Base-by-base conservation (phyloP, 257 asterid species). In the Forsythia viridissima region DNA sequence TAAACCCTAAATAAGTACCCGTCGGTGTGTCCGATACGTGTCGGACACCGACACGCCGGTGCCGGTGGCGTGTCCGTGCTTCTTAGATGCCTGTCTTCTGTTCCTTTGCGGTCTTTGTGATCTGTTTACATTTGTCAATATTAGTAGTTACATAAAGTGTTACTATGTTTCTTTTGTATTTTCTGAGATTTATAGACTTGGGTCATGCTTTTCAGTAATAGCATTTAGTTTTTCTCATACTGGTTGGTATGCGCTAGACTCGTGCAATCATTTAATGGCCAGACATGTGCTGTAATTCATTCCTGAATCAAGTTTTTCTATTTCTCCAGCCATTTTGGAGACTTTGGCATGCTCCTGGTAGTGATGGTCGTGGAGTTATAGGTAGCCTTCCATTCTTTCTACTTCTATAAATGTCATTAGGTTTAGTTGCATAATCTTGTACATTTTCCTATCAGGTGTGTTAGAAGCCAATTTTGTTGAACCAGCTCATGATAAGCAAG, bases 401-500 rank as follows among this genome's bases (percentile, higher is more conserved):
- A 65, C 78, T 71, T 61, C 76, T 11, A 59, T 21, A 57, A 66
- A 46, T 66, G 76, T 42, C 24, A 70, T 80, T 74, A 75, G 52
- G 79, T 51, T 82, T 63, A 71, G 82, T 85, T 77, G 80, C 82
- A 77, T 73, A 78, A 36, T 73, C 34, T 61, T 13, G 18, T 80
- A 34, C 67, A 4, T 84, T 71, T 43, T 40, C 59, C 68, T 20
- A 38, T 83, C 8, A 10, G 99, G 98, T 66, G 97, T 96, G 42
- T 89, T 96, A 71, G 99, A 96, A 88, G 99, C 99, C 81, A 91
- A 96, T 88, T 96, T 96, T 80, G 97, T 96, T 43, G 99, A 96
- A 88, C 99, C 99, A 24, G 97, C 99, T 74, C 99, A 95, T 86
- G 99, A 95, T 85, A 95, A 95, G 86, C 99, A 95, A 85, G 96